These are phyloP conservation scores for Jatropha podagrica DNA, from an alignment of 441 rosid species.

Conservation along the genomic window DNA sequence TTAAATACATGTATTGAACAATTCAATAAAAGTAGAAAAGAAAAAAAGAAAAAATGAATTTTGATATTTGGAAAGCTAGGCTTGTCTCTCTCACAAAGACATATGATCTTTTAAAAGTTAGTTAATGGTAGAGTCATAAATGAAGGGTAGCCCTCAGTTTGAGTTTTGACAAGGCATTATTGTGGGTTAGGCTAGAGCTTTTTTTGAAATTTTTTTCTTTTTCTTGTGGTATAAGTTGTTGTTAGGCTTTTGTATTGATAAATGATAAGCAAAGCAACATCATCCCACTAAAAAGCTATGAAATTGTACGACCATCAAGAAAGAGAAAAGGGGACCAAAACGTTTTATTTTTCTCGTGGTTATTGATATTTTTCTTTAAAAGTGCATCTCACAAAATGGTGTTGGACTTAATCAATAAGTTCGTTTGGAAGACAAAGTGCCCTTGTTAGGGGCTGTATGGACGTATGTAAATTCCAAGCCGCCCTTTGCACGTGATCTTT, in stretches of 20 bases:
- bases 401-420: conserved; percentile 31
- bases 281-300: not conserved
- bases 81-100: conserved; percentile 8
- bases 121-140: not conserved
- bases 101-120: not conserved
- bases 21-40: not conserved
- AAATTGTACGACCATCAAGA: not conserved
- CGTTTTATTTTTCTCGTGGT: conserved; percentile 1
- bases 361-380: conserved; percentile 12
- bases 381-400: conserved; percentile 19
- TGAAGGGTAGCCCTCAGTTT: conserved; percentile 12
- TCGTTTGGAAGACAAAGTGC: conserved; percentile 19
- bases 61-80: not conserved
- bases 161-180: conserved; percentile 6
- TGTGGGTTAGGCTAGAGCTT: conserved; percentile 1
- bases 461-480: conserved; percentile 8
- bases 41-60: not conserved
- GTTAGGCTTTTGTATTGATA: conserved; percentile 9
- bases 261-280: conserved; percentile 5
- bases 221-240: not conserved
- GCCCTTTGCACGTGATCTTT: conserved; percentile 27
- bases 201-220: not conserved
- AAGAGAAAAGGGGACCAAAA: conserved; percentile 11
- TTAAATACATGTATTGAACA: not conserved
- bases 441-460: conserved; percentile 23